phyloP scores from a whole-genome alignment of 495 filamentous ascomycete genomes.

The Platismatia glauca region DNA sequence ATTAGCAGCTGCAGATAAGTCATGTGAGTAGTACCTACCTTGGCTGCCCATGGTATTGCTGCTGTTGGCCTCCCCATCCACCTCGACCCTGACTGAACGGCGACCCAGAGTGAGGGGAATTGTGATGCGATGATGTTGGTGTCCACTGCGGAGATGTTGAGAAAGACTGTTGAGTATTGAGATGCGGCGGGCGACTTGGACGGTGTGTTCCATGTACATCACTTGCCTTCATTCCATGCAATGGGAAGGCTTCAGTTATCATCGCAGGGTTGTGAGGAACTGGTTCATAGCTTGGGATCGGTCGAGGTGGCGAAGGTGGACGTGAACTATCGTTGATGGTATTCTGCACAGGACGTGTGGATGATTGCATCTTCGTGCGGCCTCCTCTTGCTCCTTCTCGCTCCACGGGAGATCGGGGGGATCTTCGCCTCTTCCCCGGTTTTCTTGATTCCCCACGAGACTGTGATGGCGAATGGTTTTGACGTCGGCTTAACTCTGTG shows the following conservation, averaged over 20 bases:
- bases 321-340: slow-evolving; percentile 24
- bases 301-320: slow-evolving; percentile 36
- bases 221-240: slow-evolving; percentile 32
- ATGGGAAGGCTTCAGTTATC: slow-evolving; percentile 31
- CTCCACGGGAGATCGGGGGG: neutral
- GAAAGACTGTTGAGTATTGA: slow-evolving; percentile 40
- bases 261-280: slow-evolving; percentile 24
- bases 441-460: neutral
- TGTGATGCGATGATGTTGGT: slow-evolving; percentile 53
- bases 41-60: slow-evolving; percentile 49
- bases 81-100: slow-evolving; percentile 51
- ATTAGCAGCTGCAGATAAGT: slow-evolving; percentile 8
- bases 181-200: slow-evolving; percentile 29
- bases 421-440: neutral
- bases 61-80: slow-evolving; percentile 47
- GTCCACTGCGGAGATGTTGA: slow-evolving; percentile 52
- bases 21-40: slow-evolving; percentile 40
- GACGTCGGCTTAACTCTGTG: slow-evolving; percentile 1
- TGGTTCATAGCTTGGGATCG: slow-evolving; percentile 31
- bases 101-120: slow-evolving; percentile 58
- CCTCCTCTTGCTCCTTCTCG: slow-evolving; percentile 9
- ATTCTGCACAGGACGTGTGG: slow-evolving; percentile 27
- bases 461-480: neutral
- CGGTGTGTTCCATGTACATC: slow-evolving; percentile 29
- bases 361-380: slow-evolving; percentile 29